These are phyloP conservation scores for Gorgonomyces haynaldii DNA, from an alignment of 192 early-diverging fungal species.

Conservation along the genomic window DNA sequence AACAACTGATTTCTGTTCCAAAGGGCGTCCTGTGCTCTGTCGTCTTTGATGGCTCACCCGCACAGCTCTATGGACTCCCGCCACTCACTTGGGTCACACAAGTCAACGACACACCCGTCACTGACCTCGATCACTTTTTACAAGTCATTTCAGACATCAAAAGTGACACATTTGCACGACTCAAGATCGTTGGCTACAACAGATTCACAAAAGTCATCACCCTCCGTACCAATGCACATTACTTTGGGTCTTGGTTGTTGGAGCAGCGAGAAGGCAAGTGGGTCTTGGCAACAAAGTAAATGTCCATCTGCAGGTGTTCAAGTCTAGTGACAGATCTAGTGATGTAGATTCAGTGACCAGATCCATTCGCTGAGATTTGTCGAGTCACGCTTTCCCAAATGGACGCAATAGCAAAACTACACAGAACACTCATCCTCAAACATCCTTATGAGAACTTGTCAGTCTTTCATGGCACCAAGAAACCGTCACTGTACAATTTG, in stretches of 20 bases:
- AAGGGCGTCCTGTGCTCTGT: constrained; percentile 30
- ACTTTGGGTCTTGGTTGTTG: constrained; percentile 30
- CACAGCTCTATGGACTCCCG: constrained; percentile 26
- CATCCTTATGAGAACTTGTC: too few relatives aligned
- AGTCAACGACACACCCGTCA: constrained; percentile 14
- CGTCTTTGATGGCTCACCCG: constrained; percentile 29
- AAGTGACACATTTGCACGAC: constrained; percentile 19
- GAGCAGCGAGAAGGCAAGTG: too few relatives aligned
- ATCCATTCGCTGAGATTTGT: too few relatives aligned
- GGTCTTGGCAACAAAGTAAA: too few relatives aligned
- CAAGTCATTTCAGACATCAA: constrained; percentile 15
- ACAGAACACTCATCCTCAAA: too few relatives aligned
- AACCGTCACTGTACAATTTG: too few relatives aligned
- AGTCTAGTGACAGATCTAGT: too few relatives aligned
- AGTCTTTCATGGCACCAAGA: too few relatives aligned
- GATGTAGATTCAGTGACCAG: too few relatives aligned
- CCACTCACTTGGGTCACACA: constrained; percentile 2
- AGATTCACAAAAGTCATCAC: constrained; percentile 25
- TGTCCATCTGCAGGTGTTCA: too few relatives aligned
- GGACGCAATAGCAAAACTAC: too few relatives aligned
- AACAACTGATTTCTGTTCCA: constrained; percentile 29
- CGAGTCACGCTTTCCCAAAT: too few relatives aligned
- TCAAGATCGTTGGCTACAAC: constrained; percentile 20
- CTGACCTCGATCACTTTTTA: constrained; percentile 17
- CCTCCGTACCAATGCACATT: constrained; percentile 25